phyloP scores from a whole-genome alignment of 2,329 filamentous ascomycete species.

The Herpotrichia juniperi region DNA sequence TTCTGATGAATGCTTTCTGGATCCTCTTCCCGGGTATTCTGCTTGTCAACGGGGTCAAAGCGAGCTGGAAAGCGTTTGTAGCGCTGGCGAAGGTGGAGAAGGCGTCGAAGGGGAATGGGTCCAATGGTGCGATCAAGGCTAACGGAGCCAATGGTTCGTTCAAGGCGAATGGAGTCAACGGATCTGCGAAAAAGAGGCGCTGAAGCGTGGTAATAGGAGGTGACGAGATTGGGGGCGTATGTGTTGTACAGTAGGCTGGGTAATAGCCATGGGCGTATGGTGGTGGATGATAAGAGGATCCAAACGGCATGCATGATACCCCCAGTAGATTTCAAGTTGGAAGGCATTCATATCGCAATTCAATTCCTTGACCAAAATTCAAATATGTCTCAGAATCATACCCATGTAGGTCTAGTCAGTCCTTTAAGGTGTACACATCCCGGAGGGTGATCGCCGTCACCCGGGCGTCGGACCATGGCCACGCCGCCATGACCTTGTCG shows the following conservation, averaged over 20 bases:
- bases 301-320: neutral
- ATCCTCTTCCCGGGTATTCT: conserved; percentile 61
- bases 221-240: neutral
- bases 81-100: conserved; percentile 43
- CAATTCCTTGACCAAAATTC: too few relatives aligned
- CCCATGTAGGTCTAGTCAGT: too few relatives aligned
- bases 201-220: neutral
- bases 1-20: conserved; percentile 71
- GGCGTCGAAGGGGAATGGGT: conserved; percentile 30
- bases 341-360: too few relatives aligned
- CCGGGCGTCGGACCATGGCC: too few relatives aligned
- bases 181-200: neutral
- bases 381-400: too few relatives aligned
- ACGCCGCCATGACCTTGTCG: too few relatives aligned
- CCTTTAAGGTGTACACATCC: too few relatives aligned
- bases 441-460: too few relatives aligned
- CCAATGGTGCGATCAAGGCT: conserved; percentile 37
- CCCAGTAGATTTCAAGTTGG: too few relatives aligned
- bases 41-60: conserved; percentile 41
- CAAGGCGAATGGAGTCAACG: neutral
- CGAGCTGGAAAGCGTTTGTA: conserved; percentile 39
- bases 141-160: conserved; percentile 33
- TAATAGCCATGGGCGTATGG: neutral
- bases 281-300: neutral
- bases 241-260: neutral